Percentiles rank a stretch among this genome's conserved stretches.
Conservation (phyloP, 108 stramenopile species). For the Chaetoceros tenuissimus region DNA sequence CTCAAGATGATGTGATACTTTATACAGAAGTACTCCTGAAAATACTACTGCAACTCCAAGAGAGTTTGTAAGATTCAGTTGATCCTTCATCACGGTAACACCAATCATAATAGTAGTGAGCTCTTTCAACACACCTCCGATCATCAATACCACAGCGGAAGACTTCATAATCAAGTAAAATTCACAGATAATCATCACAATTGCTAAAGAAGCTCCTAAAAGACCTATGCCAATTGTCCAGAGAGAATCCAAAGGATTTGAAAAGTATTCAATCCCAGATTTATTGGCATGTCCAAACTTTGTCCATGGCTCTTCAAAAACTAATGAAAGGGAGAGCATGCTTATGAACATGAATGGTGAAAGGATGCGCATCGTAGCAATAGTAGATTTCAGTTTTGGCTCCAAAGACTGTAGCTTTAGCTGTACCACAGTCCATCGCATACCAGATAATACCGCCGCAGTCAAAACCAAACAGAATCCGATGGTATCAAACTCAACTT, state of each 20-base stretch:
- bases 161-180: conserved; percentile 80
- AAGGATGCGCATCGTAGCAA: conserved; percentile 75
- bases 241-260: not conserved
- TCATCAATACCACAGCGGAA: conserved; percentile 79
- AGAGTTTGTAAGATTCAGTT: conserved; percentile 49
- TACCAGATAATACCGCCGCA: conserved; percentile 61
- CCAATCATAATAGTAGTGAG: conserved; percentile 78
- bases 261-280: conserved; percentile 13
- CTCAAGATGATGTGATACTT: conserved; percentile 52
- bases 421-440: conserved; percentile 78
- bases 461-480: conserved; percentile 65
- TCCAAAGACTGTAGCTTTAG: conserved; percentile 68
- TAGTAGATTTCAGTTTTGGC: conserved; percentile 70
- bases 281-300: conserved; percentile 27
- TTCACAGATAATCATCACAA: conserved; percentile 84
- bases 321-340: conserved; percentile 55
- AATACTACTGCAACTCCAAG: conserved; percentile 65
- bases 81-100: conserved; percentile 61
- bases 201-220: conserved; percentile 64
- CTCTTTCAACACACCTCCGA: conserved; percentile 88
- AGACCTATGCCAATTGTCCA: conserved; percentile 44
- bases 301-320: conserved; percentile 56
- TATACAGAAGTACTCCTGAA: conserved; percentile 68
- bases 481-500: conserved; percentile 37
- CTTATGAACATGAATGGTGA: conserved; percentile 67